Evolutionary conservation across 257 asterid species (phyloP), one percentile per base, ranked within the genome.

Genomic region (Petunia secreta): DNA sequence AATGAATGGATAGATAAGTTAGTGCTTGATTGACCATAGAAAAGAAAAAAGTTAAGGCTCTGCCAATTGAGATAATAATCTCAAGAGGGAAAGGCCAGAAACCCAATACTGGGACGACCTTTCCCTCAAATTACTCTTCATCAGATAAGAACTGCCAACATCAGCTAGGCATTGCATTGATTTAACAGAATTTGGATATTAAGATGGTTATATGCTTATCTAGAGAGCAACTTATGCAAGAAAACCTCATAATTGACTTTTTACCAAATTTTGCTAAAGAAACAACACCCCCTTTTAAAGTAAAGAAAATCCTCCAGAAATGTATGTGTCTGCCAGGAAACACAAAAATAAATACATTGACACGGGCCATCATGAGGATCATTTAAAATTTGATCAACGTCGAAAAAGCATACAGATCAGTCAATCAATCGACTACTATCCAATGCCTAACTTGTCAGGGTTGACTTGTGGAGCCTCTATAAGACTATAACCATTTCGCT

Each of bases 1-100:
- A 64, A 83, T 73, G 67, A 57, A 77, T 71, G 75, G 63, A 75
- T 68, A 81, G 80, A 9, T 63, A 77, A 53, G 60, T 44, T 50
- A 50, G 78, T 50, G 62, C 77, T n/a, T 43, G 48, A 2, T 71
- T 50, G 78, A 71, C 60, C 44, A 71, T 69, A 53, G 13, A 71
- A 25, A 48, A 16, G 34, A 71, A 44, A 71, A 50, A 50, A 71
- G 50, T 71, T 37, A 50, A 71, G 77, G 62, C 6, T 36, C 48
- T 36, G 46, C 48, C 60, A 73, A 71, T 60, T 11, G 34, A 50
- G 77, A 73, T 16, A 48, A 73, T 73, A 73, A 50, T 71, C 60
- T 48, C 62, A 48, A 48, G 54, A 79, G 77, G 52, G 46, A 16
- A 63, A 80, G 63, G 48, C 34, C 6, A 82, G 48, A 67, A 79